Evolutionary conservation across 257 asterid species (phyloP), one percentile per base, ranked within the genome.

Genomic region (Misopates orontium): DNA sequence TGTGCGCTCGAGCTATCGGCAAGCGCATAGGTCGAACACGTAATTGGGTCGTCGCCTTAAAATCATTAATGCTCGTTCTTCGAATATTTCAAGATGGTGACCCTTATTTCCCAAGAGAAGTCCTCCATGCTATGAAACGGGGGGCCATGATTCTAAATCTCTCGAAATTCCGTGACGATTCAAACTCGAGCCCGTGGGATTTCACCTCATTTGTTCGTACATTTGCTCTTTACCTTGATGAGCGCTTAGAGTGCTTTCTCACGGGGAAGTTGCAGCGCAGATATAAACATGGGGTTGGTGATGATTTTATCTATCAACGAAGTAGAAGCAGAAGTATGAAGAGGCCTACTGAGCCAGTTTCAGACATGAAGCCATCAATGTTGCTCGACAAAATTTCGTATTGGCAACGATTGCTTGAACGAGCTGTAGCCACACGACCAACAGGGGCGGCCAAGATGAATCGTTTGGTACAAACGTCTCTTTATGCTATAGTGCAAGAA

Each of bases 61-160:
- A 90, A 41, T 90, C 96, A 0, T 67, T 85, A 45, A 79, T 88
- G 84, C 96, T 90, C 20, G 89, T 90, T 45, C 90, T 87, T 19
- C 84, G 95, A 31, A 84, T 87, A 45, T 90, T 90, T 71, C 97
- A 90, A 47, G 96, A 90, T 24, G 96, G 93, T 0, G 96, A 90
- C 73, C 97, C 95, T 10, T 90, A 90, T 65, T 90, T 90, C 78
- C 97, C 97, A 0, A 71, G 95, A 23, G 96, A 90, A 71, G 95
- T 90, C 63, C 89, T 90, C 44, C 97, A 87, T 19, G 87, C 96
- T 18, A 90, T 90, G 97, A 87, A 85, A 65, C 71, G 84, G 5
- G 97, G 95, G 0, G 86, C 96, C 60, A 84, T 81, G 74, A 90
- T 88, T 52, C 96, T 88, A 71, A 87, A 90, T 22, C 80, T 87